Base-by-base conservation (phyloP, 2,329 filamentous ascomycete genomes). In the Fusarium beomiforme region DNA sequence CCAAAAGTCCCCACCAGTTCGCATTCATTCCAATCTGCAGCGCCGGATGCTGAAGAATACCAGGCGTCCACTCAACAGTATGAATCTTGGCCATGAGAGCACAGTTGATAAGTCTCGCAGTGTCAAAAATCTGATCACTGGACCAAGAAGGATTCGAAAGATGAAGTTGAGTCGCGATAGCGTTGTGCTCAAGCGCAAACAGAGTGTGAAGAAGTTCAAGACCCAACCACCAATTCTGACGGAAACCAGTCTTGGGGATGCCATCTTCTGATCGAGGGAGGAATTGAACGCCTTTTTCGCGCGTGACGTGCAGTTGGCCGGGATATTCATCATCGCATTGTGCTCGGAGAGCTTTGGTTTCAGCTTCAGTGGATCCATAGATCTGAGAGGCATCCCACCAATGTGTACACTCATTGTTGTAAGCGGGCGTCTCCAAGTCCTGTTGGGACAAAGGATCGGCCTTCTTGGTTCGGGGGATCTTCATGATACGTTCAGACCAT, bases 351-450 rank as follows among this genome's bases (percentile, higher is more conserved):
- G 50, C 23, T 33, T 26, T 55, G 1, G 67, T 70, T n/a, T 70
- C 54, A 0, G 33, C 31, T 66, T 70, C 67, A 3, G 54, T 67
- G 3, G 67, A 70, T 19, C 67, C 67, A 6, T 70, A 70, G 36
- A 70, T 70, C 14, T 70, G 67, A 2, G 67, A 70, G 1, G 67
- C 67, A 3, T 70, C 61, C 67, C 67, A 70, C 61, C 67, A 70
- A 6, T 62, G 61, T 0, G 67, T 70, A n/a, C 44, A 53, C n/a
- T 70, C 67, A 9, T 70, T 70, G 10, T 61, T 51, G 3, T 70
- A 70, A 5, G 67, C 61, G 1, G 61, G 67, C 0, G 67, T 62
- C 4, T 70, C 43, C 1, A 21, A 3, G 14, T 70, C 67, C 9
- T 70, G 67, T 1, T 42, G 34, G 0, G 67, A 67, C 4, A 49